Evolutionary conservation across 2,329 filamentous ascomycete species (phyloP).

Genomic region (Xylariaceae sp.): DNA sequence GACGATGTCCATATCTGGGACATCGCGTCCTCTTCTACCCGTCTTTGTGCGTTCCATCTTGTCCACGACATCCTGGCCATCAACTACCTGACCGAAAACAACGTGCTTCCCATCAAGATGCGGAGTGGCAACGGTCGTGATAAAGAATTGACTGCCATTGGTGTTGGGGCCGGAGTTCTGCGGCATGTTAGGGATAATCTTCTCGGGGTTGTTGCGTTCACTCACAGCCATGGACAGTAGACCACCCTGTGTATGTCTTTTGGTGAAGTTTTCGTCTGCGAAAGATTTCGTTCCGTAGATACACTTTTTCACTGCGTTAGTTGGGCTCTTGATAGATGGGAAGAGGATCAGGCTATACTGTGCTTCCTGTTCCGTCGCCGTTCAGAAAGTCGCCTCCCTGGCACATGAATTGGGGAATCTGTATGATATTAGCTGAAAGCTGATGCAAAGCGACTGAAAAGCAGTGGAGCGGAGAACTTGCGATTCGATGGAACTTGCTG

Average conservation of each 20-base stretch:
- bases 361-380: constrained; percentile 85
- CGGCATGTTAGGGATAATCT: not conserved
- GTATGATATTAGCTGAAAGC: not conserved
- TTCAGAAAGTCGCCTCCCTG: constrained; percentile 96
- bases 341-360: constrained; percentile 31
- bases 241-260: constrained; percentile 76
- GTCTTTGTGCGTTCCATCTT: constrained; percentile 94
- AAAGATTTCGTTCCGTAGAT: constrained; percentile 88
- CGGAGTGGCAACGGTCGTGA: constrained; percentile 82
- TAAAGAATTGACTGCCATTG: constrained; percentile 97
- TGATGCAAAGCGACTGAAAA: not conserved
- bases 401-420: constrained; percentile 97
- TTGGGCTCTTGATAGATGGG: not conserved
- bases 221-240: constrained; percentile 90
- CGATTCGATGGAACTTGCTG: constrained; percentile 89
- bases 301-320: constrained; percentile 38
- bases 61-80: constrained; percentile 84
- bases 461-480: constrained; percentile 42
- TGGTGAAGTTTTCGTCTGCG: constrained; percentile 82
- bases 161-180: constrained; percentile 89
- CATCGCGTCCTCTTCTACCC: constrained; percentile 68
- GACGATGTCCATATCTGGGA: constrained; percentile 79
- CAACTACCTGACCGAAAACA: constrained; percentile 87
- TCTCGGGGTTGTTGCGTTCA: constrained; percentile 21
- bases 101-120: constrained; percentile 93